Evolutionary conservation across 225 moss, liverwort and hornwort genomes (phyloP).

Genomic region (Sphagnum contortum): DNA sequence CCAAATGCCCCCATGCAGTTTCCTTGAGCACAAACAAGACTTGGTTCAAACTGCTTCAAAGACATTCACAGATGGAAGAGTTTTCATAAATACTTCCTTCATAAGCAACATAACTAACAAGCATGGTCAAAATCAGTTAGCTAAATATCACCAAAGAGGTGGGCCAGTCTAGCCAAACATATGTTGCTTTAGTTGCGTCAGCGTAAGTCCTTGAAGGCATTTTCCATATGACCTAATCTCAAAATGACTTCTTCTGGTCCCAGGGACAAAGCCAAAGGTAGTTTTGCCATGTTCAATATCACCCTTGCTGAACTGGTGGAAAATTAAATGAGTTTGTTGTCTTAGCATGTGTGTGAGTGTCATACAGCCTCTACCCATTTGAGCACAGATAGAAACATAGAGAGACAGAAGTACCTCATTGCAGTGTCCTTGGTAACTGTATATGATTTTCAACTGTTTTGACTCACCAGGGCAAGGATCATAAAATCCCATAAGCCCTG

Average conservation of each 20-base stretch:
- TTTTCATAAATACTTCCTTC: no score
- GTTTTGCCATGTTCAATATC: no score
- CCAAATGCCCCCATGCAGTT: background rate
- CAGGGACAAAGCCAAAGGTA: background rate
- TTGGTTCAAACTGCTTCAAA: background rate
- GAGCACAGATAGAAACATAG: background rate
- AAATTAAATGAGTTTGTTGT: background rate
- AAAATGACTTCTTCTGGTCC: background rate
- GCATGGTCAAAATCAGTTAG: no score
- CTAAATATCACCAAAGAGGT: no score
- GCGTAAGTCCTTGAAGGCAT: no score
- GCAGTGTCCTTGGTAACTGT: conserved; percentile 59
- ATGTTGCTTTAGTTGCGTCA: no score
- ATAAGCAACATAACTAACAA: background rate
- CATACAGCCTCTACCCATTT: background rate
- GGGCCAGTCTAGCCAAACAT: no score
- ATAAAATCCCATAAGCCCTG: conserved; percentile 98
- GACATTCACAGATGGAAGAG: background rate
- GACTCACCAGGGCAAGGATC: conserved; percentile 97
- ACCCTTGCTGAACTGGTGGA: no score
- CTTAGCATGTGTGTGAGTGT: background rate
- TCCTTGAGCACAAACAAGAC: background rate
- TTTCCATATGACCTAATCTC: no score
- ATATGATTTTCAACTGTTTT: conserved; percentile 80
- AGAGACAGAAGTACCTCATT: conserved; percentile 38